Percentiles rank a stretch among this genome's conserved stretches.
Conservation (phyloP, 1,284 basidiomycete genomes). For the Leccinum fallax region DNA sequence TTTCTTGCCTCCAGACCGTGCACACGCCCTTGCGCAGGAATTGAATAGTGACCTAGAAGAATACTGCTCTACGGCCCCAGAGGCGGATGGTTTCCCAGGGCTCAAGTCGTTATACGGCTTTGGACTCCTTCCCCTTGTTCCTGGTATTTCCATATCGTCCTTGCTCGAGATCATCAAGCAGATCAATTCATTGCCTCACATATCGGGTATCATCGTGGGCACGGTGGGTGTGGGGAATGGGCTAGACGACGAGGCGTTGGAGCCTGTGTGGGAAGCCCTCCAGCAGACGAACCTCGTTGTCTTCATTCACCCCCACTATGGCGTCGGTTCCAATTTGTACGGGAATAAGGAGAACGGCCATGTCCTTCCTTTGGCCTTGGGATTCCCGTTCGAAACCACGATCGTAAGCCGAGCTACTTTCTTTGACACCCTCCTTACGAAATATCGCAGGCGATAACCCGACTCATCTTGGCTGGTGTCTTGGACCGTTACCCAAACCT, state of each 20-base stretch:
- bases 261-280: slow-evolving; percentile 78
- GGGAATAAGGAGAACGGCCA: slow-evolving; percentile 81
- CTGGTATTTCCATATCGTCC: slow-evolving; percentile 53
- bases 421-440: slow-evolving; percentile 6
- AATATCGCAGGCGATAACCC: slow-evolving; percentile 63
- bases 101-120: slow-evolving; percentile 77
- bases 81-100: slow-evolving; percentile 29
- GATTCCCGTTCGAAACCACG: slow-evolving; percentile 89
- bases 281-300: slow-evolving; percentile 67
- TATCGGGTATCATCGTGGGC: slow-evolving; percentile 82
- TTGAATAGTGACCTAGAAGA: slow-evolving; percentile 78
- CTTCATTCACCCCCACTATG: slow-evolving; percentile 85
- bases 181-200: slow-evolving; percentile 64
- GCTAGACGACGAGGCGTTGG: slow-evolving; percentile 74
- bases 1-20: slow-evolving; percentile 70
- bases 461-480: slow-evolving; percentile 79
- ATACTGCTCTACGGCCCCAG: slow-evolving; percentile 70
- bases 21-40: slow-evolving; percentile 61
- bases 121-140: slow-evolving; percentile 80
- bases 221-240: slow-evolving; percentile 78
- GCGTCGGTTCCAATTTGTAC: slow-evolving; percentile 66
- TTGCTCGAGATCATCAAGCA: slow-evolving; percentile 66
- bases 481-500: slow-evolving; percentile 77
- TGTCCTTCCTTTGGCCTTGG: slow-evolving; percentile 81
- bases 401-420: slow-evolving; percentile 51